Conservation (phyloP, 2,329 filamentous ascomycete species). For the Colletotrichum liriopes region DNA sequence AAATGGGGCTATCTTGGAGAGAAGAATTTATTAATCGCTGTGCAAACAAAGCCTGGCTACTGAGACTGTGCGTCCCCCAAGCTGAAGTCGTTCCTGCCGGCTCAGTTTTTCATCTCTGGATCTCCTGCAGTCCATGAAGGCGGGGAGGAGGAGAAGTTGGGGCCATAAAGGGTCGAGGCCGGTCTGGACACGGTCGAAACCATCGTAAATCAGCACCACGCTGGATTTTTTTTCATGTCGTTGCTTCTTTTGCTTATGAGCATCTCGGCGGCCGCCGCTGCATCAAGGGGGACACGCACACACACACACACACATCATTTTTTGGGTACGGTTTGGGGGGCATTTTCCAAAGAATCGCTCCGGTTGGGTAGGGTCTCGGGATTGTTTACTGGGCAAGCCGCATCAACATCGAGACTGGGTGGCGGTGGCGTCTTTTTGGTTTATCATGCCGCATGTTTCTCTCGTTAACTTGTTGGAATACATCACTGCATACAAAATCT, state of each 20-base stretch:
- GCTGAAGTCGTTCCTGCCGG: neutral
- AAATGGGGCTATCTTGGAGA: slow-evolving; percentile 17
- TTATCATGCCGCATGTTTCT: slow-evolving; percentile 35
- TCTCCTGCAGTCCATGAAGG: neutral
- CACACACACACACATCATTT: neutral
- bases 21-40: slow-evolving; percentile 18
- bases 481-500: slow-evolving; percentile 14
- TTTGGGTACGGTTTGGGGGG: slow-evolving; percentile 32
- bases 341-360: slow-evolving; percentile 21
- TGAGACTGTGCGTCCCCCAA: neutral
- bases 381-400: slow-evolving; percentile 26
- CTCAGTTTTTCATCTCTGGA: neutral
- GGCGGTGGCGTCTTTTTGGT: slow-evolving; percentile 37
- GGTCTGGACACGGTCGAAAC: slow-evolving; percentile 5
- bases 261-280: neutral
- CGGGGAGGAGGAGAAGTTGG: neutral
- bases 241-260: neutral
- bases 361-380: slow-evolving; percentile 29
- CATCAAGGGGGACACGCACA: neutral
- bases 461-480: slow-evolving; percentile 37
- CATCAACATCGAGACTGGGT: slow-evolving; percentile 33
- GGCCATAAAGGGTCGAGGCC: neutral
- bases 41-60: neutral
- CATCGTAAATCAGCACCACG: slow-evolving; percentile 21
- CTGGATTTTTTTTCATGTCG: neutral